A percentile compares a stretch with the other conserved stretches of the same genome.
phyloP scores from a whole-genome alignment of 352 stramenopile genomes.

The Pythium vanterpoolii region DNA sequence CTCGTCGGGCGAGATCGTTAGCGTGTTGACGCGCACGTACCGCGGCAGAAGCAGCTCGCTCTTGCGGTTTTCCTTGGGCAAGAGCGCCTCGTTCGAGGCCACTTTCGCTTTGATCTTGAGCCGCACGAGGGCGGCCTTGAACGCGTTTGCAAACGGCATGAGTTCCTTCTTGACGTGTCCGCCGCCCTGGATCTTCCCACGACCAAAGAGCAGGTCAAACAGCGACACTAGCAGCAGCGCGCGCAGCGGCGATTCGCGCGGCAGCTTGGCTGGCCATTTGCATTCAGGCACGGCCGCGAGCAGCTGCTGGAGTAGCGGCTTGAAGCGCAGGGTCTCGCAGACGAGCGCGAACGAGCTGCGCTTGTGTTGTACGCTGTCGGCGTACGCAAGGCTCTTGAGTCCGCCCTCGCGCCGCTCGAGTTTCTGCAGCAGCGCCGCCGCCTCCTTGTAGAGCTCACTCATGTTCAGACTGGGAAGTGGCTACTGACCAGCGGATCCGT shows the following conservation, averaged over 20 bases:
- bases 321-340: conserved; percentile 87
- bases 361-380: conserved; percentile 78
- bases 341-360: conserved; percentile 87
- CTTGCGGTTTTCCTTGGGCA: conserved; percentile 78
- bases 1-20: conserved; percentile 56
- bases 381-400: conserved; percentile 85
- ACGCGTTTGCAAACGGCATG: conserved; percentile 65
- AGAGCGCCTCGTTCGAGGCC: conserved; percentile 67
- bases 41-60: conserved; percentile 64
- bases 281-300: conserved; percentile 68
- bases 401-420: conserved; percentile 73
- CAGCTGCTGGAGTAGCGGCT: conserved; percentile 69
- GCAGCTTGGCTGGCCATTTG: conserved; percentile 56
- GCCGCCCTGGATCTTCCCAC: conserved; percentile 80
- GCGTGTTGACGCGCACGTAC: conserved; percentile 94
- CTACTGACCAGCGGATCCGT: background rate
- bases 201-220: conserved; percentile 86
- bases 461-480: conserved; percentile 22
- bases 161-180: conserved; percentile 87
- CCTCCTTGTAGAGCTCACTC: conserved; percentile 86
- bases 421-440: conserved; percentile 69
- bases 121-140: conserved; percentile 69
- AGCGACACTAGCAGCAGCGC: conserved; percentile 79
- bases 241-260: conserved; percentile 27
- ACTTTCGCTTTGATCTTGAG: conserved; percentile 84